Conservation (phyloP, 2,329 filamentous ascomycete species). For the Didymella segeticola region DNA sequence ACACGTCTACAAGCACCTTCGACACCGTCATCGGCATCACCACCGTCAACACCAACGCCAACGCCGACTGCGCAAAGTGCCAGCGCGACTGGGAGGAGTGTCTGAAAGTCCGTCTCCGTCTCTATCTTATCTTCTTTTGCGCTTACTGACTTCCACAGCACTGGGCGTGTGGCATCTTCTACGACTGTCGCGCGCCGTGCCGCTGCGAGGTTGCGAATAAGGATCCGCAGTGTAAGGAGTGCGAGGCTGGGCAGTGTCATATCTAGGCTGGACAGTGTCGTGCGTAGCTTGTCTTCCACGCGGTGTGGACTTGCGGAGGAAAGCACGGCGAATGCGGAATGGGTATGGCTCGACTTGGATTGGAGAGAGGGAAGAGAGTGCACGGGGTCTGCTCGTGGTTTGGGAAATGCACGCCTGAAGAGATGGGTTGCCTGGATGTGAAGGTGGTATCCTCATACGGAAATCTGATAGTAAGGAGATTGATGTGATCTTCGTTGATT, state of each 20-base stretch:
- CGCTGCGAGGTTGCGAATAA: not conserved
- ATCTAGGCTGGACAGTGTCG: too few relatives aligned
- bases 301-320: too few relatives aligned
- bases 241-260: not conserved
- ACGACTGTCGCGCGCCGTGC: constrained; percentile 3
- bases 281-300: too few relatives aligned
- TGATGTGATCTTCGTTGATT: too few relatives aligned
- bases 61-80: constrained; percentile 3
- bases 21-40: not conserved
- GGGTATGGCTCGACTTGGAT: too few relatives aligned
- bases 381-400: too few relatives aligned
- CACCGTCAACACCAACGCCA: not conserved
- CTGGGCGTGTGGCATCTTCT: constrained; percentile 9
- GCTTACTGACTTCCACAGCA: not conserved
- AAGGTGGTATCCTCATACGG: too few relatives aligned
- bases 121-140: not conserved
- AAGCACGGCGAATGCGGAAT: too few relatives aligned
- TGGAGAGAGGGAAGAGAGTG: too few relatives aligned
- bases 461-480: too few relatives aligned
- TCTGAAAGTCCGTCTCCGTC: not conserved
- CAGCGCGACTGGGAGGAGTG: constrained; percentile 1
- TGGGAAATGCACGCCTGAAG: too few relatives aligned
- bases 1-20: constrained; percentile 3
- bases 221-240: constrained; percentile 1
- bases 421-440: too few relatives aligned